Percentiles rank a stretch among this genome's conserved stretches.
Conservation (phyloP, 2,329 filamentous ascomycete species). For the Xylariaceae sp. region DNA sequence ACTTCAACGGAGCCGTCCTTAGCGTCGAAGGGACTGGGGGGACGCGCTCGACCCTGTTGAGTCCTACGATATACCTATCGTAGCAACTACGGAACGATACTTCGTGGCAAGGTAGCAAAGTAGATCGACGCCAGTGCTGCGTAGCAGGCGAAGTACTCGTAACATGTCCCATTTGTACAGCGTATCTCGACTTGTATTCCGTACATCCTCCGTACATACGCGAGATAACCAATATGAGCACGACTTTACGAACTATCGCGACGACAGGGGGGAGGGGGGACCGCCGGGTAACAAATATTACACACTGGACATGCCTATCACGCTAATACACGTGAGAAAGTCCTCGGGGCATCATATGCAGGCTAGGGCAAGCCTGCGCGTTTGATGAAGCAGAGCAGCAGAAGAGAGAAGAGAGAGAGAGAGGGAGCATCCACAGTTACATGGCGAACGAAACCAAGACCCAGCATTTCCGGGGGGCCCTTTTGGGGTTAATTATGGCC, state of each 20-base stretch:
- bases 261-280: slow-evolving; percentile 3
- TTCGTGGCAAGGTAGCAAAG: not conserved
- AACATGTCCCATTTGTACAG: not conserved
- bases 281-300: slow-evolving; percentile 2
- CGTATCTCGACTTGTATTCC: not conserved
- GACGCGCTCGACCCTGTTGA: not conserved
- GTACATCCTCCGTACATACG: not conserved
- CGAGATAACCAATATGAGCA: slow-evolving; percentile 9
- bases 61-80: too few species aligned
- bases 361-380: slow-evolving; percentile 13
- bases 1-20: slow-evolving; percentile 17
- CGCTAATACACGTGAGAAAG: slow-evolving; percentile 18
- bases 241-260: slow-evolving; percentile 5
- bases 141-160: too few species aligned
- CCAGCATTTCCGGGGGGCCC: slow-evolving; percentile 20
- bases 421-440: too few species aligned
- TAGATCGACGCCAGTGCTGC: not conserved
- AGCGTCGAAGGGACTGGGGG: slow-evolving; percentile 10
- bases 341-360: slow-evolving; percentile 16
- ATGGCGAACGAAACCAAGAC: slow-evolving; percentile 5
- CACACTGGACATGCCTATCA: slow-evolving; percentile 15
- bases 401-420: slow-evolving; percentile 5
- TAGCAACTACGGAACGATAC: too few species aligned
- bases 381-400: slow-evolving; percentile 8
- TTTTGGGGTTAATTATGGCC: slow-evolving; percentile 24